Evolutionary conservation across 768 basidiomycete species (phyloP).

Genomic region (Xerocomus brunneocitrinus): DNA sequence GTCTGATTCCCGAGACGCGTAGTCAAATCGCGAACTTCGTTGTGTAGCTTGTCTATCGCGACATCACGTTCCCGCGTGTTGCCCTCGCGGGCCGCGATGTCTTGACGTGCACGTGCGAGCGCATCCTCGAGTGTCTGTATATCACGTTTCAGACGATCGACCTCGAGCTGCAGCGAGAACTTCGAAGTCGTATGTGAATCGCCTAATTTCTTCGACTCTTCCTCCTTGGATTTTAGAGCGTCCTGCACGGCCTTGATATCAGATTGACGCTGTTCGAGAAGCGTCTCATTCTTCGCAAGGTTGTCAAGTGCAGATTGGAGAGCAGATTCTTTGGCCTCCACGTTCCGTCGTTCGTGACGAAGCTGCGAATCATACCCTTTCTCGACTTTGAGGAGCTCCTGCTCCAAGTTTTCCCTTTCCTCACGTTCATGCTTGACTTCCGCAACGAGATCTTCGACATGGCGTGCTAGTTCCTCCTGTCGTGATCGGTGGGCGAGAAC

Average conservation of each 20-base stretch:
- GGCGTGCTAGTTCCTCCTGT: constrained; percentile 72
- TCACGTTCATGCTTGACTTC: constrained; percentile 59
- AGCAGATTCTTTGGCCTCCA: constrained; percentile 69
- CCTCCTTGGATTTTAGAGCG: constrained; percentile 66
- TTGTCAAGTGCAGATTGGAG: constrained; percentile 60
- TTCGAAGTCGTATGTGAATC: constrained; percentile 80
- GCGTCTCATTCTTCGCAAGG: constrained; percentile 55
- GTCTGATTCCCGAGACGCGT: constrained; percentile 78
- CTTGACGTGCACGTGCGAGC: constrained; percentile 61
- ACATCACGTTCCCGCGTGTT: constrained; percentile 66
- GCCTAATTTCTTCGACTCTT: constrained; percentile 73
- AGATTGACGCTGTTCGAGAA: constrained; percentile 66
- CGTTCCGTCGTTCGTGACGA: constrained; percentile 54
- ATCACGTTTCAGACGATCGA: constrained; percentile 83
- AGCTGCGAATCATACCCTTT: constrained; percentile 59
- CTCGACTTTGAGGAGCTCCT: constrained; percentile 53
- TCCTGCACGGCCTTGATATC: constrained; percentile 73
- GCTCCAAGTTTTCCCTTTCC: constrained; percentile 49
- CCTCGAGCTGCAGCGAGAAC: constrained; percentile 85
- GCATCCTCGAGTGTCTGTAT: constrained; percentile 78
- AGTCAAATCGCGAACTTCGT: constrained; percentile 77
- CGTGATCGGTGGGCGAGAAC: constrained; percentile 62
- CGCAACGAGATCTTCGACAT: constrained; percentile 66
- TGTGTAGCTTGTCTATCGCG: constrained; percentile 68
- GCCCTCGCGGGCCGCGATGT: constrained; percentile 63